Base-by-base conservation (phyloP, 108 stramenopile species). In the Asterionellopsis glacialis region DNA sequence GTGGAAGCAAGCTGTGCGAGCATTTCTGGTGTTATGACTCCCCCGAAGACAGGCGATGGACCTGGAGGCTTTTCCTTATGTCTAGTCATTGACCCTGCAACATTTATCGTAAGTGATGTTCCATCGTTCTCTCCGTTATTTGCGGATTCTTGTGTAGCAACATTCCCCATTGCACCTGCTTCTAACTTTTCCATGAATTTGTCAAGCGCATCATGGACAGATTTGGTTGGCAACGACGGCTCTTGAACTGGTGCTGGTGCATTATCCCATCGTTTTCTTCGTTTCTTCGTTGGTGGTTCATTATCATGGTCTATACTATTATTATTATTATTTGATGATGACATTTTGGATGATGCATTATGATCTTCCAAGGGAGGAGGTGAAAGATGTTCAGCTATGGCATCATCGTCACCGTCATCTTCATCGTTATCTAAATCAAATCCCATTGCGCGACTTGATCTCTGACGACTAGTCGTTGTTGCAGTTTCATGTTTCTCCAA, bases 121-220 rank as follows among this genome's bases (percentile, higher is more conserved):
- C 69, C 68, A 38, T 19, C 65, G 23, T 55, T 49, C 12, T 14
- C 49, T n/a, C 33, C 33, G 2, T 33, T 33, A 33, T 33, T 33
- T 2, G 33, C 7, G 41, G 64, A 70, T 28, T 67, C 60, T 59
- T 63, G 72, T 13, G 59, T 71, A 12, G 55, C 66, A 49, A 85
- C 81, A 28, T 16, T 74, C 2, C 80, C 85, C 68, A 76, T 48
- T 12, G 84, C 78, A 0, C 87, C 87, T 21, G 87, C 78, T 54
- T 87, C 69, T 22, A 92, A 70, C 57, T 84, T 81, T 53, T 85
- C 80, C 91, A 93, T 93, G 72, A 93, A 93, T 16, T 75, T 69
- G 59, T 93, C 91, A 21, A 93, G 74, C 38, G 83, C 81, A 74
- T 93, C 91, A 9, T 75, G 67, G 7, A 74, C 65, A 56, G 45